A percentile compares a stretch with the other conserved stretches of the same genome.
phyloP scores from a whole-genome alignment of 148 eudicot species.

The Vaccinium darrowii region DNA sequence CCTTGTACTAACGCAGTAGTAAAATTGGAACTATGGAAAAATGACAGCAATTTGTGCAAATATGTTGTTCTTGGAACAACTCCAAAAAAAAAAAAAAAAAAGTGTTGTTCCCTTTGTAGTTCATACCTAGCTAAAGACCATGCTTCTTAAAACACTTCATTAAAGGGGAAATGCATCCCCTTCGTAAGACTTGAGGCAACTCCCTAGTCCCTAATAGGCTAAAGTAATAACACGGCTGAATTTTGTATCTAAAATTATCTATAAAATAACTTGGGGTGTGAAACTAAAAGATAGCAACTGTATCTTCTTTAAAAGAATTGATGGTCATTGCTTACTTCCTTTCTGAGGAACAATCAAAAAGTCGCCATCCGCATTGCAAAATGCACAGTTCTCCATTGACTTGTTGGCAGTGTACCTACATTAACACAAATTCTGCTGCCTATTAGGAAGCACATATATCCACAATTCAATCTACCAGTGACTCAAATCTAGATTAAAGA shows the following conservation, averaged over 20 bases:
- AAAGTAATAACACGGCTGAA: neutral
- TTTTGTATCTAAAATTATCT: neutral
- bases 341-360: constrained; percentile 91
- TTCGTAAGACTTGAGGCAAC: neutral
- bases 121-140: neutral
- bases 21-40: neutral
- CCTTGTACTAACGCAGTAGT: neutral
- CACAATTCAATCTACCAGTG: neutral
- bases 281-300: neutral
- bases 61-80: neutral
- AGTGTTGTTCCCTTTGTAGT: neutral
- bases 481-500: constrained; percentile 6
- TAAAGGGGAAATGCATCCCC: neutral
- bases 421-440: constrained; percentile 2
- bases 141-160: neutral
- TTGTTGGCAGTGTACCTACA: constrained; percentile 88
- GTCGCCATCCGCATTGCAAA: constrained; percentile 99
- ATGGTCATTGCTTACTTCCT: constrained; percentile 62
- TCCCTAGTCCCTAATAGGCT: neutral
- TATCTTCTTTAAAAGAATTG: neutral
- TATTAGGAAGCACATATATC: constrained; percentile 3
- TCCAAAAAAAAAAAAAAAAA: neutral
- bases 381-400: constrained; percentile 84
- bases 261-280: neutral
- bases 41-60: neutral